A percentile compares a stretch with the other conserved stretches of the same genome.
These are phyloP conservation scores for Fusarium poae DNA, from an alignment of 2,329 filamentous ascomycete species.

Conservation along the genomic window DNA sequence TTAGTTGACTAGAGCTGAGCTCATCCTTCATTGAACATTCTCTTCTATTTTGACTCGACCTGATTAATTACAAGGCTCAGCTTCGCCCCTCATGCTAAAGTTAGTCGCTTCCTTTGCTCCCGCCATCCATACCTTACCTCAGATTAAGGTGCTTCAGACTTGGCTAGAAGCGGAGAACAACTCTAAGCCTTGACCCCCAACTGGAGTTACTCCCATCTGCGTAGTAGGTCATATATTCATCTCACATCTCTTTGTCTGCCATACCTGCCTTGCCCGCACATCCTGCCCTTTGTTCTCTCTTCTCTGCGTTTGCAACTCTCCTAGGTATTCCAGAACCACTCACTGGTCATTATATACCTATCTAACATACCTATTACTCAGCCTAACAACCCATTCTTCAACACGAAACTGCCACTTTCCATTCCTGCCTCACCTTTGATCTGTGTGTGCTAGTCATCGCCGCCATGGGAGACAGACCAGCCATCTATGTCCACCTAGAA, in stretches of 20 bases:
- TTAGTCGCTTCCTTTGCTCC: slow-evolving; percentile 3
- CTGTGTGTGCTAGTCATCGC: neutral
- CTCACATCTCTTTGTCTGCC: slow-evolving; percentile 12
- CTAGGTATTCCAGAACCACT: too few relatives aligned
- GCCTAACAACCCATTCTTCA: neutral
- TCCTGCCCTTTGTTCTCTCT: slow-evolving; percentile 2
- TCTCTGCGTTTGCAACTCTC: neutral
- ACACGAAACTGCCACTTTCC: neutral
- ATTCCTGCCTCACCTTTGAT: neutral
- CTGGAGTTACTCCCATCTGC: slow-evolving; percentile 17
- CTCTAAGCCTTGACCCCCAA: slow-evolving; percentile 31
- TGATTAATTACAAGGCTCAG: slow-evolving; percentile 5
- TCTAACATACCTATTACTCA: neutral
- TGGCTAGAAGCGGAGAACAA: slow-evolving; percentile 37
- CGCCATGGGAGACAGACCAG: slow-evolving; percentile 48
- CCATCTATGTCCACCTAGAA: slow-evolving; percentile 64
- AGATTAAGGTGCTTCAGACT: slow-evolving; percentile 17
- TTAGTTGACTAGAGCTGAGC: neutral
- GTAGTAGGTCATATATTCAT: slow-evolving; percentile 5
- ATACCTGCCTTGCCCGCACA: neutral
- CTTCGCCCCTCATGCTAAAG: slow-evolving; percentile 24
- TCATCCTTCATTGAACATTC: slow-evolving; percentile 9
- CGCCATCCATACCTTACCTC: slow-evolving; percentile 20
- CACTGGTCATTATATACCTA: neutral
- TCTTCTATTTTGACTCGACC: neutral